Conservation (phyloP, 2,329 filamentous ascomycete species). For the Pyrenochaeta sp. region DNA sequence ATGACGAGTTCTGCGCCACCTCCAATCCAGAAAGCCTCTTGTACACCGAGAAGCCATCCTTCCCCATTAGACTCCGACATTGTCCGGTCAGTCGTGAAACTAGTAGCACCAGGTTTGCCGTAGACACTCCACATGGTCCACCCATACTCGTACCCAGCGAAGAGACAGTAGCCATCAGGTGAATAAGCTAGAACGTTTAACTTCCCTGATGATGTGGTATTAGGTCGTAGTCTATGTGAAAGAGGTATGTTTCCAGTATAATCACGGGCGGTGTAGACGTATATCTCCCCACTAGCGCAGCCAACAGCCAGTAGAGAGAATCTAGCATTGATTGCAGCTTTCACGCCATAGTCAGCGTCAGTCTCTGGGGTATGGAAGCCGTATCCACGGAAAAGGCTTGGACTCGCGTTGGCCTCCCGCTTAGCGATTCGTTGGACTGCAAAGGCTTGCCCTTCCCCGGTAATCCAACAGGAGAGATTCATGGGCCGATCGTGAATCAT, state of each 20-base stretch:
- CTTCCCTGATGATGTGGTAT: constrained; percentile 74
- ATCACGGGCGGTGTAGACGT: constrained; percentile 91
- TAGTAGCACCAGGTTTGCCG: constrained; percentile 85
- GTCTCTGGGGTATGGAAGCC: constrained; percentile 82
- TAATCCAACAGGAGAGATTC: constrained; percentile 94
- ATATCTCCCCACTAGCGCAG: constrained; percentile 78
- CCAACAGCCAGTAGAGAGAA: constrained; percentile 94
- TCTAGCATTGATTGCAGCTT: constrained; percentile 87
- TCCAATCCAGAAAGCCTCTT: constrained; percentile 83
- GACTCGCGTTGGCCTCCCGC: constrained; percentile 58
- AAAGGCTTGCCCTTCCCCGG: constrained; percentile 85
- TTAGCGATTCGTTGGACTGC: constrained; percentile 76
- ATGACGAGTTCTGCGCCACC: constrained; percentile 87
- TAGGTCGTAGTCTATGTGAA: constrained; percentile 79
- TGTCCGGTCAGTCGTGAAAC: constrained; percentile 74
- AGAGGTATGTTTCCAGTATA: constrained; percentile 91
- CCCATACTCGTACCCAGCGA: constrained; percentile 89
- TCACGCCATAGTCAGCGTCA: constrained; percentile 69
- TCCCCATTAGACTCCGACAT: constrained; percentile 76
- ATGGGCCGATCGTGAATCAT: constrained; percentile 97
- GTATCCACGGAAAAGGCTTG: constrained; percentile 84
- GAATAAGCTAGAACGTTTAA: constrained; percentile 85
- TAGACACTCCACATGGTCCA: constrained; percentile 99
- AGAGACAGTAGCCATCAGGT: constrained; percentile 94
- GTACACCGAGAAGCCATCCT: constrained; percentile 82